phyloP scores from a whole-genome alignment of 371 early-diverging fungal species.

The Lichtheimia ornata region DNA sequence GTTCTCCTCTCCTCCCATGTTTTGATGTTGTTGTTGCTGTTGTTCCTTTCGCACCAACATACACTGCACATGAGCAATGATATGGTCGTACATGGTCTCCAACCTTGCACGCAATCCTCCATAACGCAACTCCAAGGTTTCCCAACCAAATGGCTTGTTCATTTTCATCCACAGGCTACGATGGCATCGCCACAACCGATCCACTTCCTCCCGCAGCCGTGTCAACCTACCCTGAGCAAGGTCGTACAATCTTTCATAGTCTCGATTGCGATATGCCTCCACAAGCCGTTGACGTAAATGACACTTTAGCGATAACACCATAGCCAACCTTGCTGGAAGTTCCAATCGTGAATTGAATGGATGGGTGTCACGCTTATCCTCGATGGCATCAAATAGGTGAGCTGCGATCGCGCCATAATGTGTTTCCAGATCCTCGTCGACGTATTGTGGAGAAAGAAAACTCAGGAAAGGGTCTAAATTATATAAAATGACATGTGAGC shows the following conservation, averaged over 20 bases:
- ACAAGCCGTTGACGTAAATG: conserved; percentile 66
- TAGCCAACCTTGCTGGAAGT: conserved; percentile 70
- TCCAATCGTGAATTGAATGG: conserved; percentile 74
- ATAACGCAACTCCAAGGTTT: conserved; percentile 81
- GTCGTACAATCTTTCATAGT: conserved; percentile 48
- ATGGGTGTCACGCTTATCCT: conserved; percentile 25
- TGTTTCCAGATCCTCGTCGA: conserved; percentile 60
- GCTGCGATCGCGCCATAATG: conserved; percentile 63
- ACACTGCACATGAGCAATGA: conserved; percentile 61
- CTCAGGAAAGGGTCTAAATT: conserved; percentile 71
- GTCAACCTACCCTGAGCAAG: conserved; percentile 51
- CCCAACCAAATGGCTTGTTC: conserved; percentile 87
- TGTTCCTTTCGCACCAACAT: conserved; percentile 32
- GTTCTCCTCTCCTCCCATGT: background rate
- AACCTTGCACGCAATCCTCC: conserved; percentile 77
- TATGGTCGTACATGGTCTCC: conserved; percentile 74
- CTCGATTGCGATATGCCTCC: conserved; percentile 61
- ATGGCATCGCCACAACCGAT: conserved; percentile 78
- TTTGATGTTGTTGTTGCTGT: conserved; percentile 3
- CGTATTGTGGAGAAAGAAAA: conserved; percentile 79
- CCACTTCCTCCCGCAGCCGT: conserved; percentile 62
- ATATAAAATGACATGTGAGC: background rate
- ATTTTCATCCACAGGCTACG: conserved; percentile 76
- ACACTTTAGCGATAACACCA: conserved; percentile 69
- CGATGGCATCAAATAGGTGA: conserved; percentile 49